Base-by-base conservation (phyloP, 83 land plant genomes). In the Larix sibirica region DNA sequence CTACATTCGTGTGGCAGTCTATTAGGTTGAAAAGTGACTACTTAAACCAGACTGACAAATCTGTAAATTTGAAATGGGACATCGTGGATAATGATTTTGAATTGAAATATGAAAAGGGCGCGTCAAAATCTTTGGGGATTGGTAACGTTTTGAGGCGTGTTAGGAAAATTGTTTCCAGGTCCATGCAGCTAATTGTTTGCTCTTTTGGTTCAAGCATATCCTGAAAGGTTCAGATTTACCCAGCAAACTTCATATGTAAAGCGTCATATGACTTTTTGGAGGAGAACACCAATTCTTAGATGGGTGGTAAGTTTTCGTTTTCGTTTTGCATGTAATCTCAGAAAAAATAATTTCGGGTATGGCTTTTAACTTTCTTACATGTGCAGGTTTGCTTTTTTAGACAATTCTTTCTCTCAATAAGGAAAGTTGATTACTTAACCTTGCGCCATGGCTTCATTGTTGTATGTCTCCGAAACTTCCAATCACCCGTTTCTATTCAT, bases 371-470 rank as follows among this genome's bases (percentile, higher is more conserved):
- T 28, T 28, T 62, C 2, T 74, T 38, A 4, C 26, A 62, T 28
- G 18, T 56, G 6, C 86, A 90, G 90, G 88, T 86, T 12, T 88
- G 88, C 82, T 90, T 90, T 88, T 90, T 90, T 78, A 82, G 92
- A 36, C 92, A 90, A 62, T 90, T 90, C 50, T 44, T 86, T 4
- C 66, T 82, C 54, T 86, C 90, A 6, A 87, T 90, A 70, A 73
- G 83, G 17, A 90, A 90, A 70, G 88, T 86, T 54, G 92, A 90
- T 80, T 90, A 90, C 73, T 77, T 88, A 28, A 28, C 28, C 28
- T 28, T 28, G 28, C 28, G 28, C 28, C 28, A 28, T 28, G 28
- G 28, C 28, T 90, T 90, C 67, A 88, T 90, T 36, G 86, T 65
- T 85, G 92, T 90, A 86, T 73, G 85, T 5, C 28, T 28, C 28